Conservation (phyloP, 1,284 basidiomycete genomes). For the Melampsora medusae region DNA sequence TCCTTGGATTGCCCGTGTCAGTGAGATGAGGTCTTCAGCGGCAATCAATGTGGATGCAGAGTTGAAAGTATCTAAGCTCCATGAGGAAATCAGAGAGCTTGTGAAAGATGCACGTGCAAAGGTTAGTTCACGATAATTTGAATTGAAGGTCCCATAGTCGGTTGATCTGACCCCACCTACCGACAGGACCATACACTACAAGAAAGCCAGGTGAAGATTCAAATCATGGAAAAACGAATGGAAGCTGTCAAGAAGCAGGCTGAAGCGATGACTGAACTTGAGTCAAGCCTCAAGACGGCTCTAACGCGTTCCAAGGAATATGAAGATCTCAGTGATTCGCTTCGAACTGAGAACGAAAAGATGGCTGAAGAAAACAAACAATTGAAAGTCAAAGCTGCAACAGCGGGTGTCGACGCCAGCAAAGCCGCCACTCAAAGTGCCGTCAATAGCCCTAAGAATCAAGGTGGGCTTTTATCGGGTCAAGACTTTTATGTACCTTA, state of each 20-base stretch:
- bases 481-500: constrained; percentile 64
- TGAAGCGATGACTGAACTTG: constrained; percentile 76
- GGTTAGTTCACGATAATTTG: constrained; percentile 50
- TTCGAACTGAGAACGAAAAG: constrained; percentile 81
- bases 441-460: constrained; percentile 12
- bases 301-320: constrained; percentile 61
- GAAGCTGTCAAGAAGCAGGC: constrained; percentile 82
- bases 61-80: constrained; percentile 74
- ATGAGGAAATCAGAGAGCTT: constrained; percentile 83
- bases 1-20: constrained; percentile 84
- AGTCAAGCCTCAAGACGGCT: constrained; percentile 54
- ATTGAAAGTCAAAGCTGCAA: not conserved
- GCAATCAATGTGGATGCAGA: constrained; percentile 89
- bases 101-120: constrained; percentile 72
- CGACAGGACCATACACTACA: constrained; percentile 82
- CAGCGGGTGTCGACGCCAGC: constrained; percentile 14
- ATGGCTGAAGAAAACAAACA: constrained; percentile 60
- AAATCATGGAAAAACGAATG: constrained; percentile 86
- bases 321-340: constrained; percentile 80
- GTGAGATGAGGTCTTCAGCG: constrained; percentile 77
- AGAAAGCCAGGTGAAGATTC: constrained; percentile 85
- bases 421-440: constrained; percentile 44
- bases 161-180: not conserved
- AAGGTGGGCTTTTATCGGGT: constrained; percentile 39
- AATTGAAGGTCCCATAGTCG: constrained; percentile 41